Conservation (phyloP, 1,284 basidiomycete genomes). For the Sanguinoderma infundibulare region DNA sequence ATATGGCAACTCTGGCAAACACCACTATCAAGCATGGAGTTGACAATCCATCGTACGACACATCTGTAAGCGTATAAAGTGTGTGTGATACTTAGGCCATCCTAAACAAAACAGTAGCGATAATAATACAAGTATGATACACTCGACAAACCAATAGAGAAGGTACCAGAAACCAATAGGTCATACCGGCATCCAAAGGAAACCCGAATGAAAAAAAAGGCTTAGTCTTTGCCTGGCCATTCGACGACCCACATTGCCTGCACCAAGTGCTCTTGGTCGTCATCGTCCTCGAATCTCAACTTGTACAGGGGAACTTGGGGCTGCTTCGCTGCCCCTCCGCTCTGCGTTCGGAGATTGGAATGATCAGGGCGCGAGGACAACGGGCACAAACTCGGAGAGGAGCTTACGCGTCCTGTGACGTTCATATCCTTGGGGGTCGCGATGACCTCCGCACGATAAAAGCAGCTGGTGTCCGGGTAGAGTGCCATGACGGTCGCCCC, state of each 20-base stretch:
- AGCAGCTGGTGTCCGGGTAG: slow-evolving; percentile 86
- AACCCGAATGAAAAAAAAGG: background rate
- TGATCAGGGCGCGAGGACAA: background rate
- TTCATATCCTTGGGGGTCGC: slow-evolving; percentile 63
- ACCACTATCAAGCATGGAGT: background rate
- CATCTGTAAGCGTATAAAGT: background rate
- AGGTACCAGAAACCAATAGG: background rate
- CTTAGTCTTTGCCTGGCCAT: slow-evolving; percentile 53
- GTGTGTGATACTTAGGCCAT: background rate
- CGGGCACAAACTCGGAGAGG: background rate
- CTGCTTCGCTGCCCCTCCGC: slow-evolving; percentile 28
- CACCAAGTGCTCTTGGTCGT: slow-evolving; percentile 76
- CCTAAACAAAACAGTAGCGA: slow-evolving; percentile 1
- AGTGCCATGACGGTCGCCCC: slow-evolving; percentile 79
- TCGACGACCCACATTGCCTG: slow-evolving; percentile 77
- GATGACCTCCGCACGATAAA: slow-evolving; percentile 82
- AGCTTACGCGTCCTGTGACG: slow-evolving; percentile 47
- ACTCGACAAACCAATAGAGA: slow-evolving; percentile 1
- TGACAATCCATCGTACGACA: background rate
- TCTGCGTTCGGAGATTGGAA: background rate
- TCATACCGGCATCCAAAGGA: background rate
- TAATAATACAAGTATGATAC: slow-evolving; percentile 7
- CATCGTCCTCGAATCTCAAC: slow-evolving; percentile 83
- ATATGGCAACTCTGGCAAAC: background rate
- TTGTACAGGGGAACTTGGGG: slow-evolving; percentile 57